phyloP scores from a whole-genome alignment of 768 basidiomycete species.

The Gelatoporia subvermispora region DNA sequence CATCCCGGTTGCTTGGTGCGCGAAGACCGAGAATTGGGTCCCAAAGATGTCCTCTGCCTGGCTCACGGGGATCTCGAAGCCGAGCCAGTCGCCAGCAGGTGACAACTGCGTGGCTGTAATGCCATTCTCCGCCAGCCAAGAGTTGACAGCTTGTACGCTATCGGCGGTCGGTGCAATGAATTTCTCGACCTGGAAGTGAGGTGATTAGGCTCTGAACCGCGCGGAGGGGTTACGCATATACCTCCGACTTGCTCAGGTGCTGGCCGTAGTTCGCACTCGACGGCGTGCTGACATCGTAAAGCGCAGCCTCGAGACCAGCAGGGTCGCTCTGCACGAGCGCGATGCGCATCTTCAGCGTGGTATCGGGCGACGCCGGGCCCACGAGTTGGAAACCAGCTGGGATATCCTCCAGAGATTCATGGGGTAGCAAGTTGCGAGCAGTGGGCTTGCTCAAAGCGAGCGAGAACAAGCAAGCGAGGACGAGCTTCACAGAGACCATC shows the following conservation, averaged over 20 bases:
- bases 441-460: constrained; percentile 16
- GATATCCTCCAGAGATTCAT: constrained; percentile 26
- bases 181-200: background rate
- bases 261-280: constrained; percentile 25
- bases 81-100: constrained; percentile 22
- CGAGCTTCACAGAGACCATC: too few species aligned
- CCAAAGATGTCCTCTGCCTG: constrained; percentile 18
- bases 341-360: constrained; percentile 27
- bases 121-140: constrained; percentile 16
- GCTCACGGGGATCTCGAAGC: constrained; percentile 13
- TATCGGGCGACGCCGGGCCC: constrained; percentile 22
- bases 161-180: constrained; percentile 13
- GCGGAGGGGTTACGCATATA: constrained; percentile 3
- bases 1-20: constrained; percentile 14
- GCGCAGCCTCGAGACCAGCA: constrained; percentile 26
- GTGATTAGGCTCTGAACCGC: too few species aligned
- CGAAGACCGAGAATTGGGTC: constrained; percentile 16
- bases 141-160: constrained; percentile 13
- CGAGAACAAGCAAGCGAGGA: constrained; percentile 9
- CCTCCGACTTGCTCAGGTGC: constrained; percentile 30
- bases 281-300: constrained; percentile 29
- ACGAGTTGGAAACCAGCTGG: constrained; percentile 25
- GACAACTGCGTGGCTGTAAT: constrained; percentile 12
- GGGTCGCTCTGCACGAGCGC: constrained; percentile 28
- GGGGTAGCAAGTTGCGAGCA: constrained; percentile 22